Evolutionary conservation across 805 yeast species (phyloP).

Genomic region (Candida patagonica): DNA sequence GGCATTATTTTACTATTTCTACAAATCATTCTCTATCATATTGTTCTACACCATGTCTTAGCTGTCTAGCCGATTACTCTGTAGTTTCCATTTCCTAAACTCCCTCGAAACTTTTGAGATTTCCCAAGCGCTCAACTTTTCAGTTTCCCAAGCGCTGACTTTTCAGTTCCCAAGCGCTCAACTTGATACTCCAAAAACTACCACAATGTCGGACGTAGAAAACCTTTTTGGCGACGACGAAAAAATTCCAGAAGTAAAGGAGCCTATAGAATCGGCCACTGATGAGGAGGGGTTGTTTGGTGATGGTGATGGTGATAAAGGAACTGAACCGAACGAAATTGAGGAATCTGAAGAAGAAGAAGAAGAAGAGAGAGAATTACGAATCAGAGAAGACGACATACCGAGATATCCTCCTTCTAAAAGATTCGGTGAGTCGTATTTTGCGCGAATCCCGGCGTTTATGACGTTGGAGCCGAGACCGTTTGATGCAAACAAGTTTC

Average conservation of each 20-base stretch:
- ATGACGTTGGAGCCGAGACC: slow-evolving; percentile 77
- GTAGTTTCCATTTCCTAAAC: no score
- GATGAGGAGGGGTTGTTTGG: not conserved
- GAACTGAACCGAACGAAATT: slow-evolving; percentile 6
- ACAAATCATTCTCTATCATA: no score
- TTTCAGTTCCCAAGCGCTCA: not conserved
- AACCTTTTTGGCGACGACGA: slow-evolving; percentile 19
- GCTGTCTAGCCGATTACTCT: no score
- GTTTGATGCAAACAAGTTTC: slow-evolving; percentile 66
- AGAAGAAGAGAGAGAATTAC: not conserved
- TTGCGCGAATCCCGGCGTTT: slow-evolving; percentile 72
- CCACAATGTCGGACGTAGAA: slow-evolving; percentile 8
- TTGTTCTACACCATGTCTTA: no score
- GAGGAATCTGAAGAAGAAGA: slow-evolving; percentile 7
- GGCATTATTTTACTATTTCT: no score
- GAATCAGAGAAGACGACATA: slow-evolving; percentile 22
- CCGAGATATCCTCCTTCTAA: slow-evolving; percentile 27
- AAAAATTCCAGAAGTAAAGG: no score
- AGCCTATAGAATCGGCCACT: not conserved
- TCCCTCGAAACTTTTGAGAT: no score
- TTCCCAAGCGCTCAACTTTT: no score
- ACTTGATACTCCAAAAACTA: not conserved
- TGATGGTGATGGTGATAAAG: slow-evolving; percentile 3
- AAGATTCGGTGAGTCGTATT: slow-evolving; percentile 27
- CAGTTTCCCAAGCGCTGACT: not conserved